Conservation (phyloP, 352 stramenopile species). For the Globisporangium carolinianum region DNA sequence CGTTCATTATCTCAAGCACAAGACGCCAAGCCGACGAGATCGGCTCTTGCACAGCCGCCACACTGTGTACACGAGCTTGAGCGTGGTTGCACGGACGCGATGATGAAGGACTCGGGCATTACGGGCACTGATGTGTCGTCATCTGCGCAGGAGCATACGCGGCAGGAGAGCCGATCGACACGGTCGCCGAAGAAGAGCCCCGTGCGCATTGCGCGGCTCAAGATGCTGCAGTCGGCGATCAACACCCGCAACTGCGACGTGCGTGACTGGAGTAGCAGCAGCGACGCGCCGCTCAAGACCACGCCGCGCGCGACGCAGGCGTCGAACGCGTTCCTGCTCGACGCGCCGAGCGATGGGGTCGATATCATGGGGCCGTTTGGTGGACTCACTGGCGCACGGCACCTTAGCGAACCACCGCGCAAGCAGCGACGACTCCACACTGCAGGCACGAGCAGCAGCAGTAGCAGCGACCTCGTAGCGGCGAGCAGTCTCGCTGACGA, state of each 20-base stretch:
- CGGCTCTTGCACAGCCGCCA: not conserved
- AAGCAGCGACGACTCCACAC: conserved; percentile 30
- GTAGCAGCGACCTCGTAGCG: conserved; percentile 6
- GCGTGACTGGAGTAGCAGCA: conserved; percentile 23
- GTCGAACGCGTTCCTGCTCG: conserved; percentile 11
- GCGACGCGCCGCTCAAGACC: not conserved
- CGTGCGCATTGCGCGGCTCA: conserved; percentile 65
- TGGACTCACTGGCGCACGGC: conserved; percentile 38
- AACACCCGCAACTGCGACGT: conserved; percentile 72
- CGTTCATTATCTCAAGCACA: not conserved
- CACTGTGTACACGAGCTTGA: not conserved
- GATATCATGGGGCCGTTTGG: conserved; percentile 69
- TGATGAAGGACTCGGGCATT: conserved; percentile 7
- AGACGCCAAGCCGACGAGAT: not conserved
- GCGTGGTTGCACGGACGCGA: not conserved
- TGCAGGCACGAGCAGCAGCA: conserved; percentile 4
- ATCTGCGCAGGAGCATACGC: not conserved
- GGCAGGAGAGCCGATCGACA: not conserved
- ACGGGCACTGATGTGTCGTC: not conserved
- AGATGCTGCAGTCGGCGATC: conserved; percentile 81
- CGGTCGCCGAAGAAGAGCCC: conserved; percentile 63
- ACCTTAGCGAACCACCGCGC: conserved; percentile 12
- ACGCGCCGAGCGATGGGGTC: conserved; percentile 40
- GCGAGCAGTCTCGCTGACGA: conserved; percentile 35
- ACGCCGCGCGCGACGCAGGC: conserved; percentile 9